These are phyloP conservation scores for Colletotrichum eremochloae DNA, from an alignment of 2,329 filamentous ascomycete species.

Conservation along the genomic window DNA sequence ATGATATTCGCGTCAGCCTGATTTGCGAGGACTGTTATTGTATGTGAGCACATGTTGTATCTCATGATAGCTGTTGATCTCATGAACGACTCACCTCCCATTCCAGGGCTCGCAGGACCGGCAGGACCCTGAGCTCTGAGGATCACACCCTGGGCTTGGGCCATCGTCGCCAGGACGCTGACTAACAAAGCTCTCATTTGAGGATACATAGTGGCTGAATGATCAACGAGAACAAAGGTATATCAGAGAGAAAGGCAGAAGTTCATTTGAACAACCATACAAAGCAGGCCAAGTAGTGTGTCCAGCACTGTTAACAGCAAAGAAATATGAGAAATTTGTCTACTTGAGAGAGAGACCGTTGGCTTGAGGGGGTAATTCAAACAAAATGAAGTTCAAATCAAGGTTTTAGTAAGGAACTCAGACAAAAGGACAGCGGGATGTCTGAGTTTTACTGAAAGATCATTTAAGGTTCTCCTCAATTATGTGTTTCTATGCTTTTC, in stretches of 20 bases:
- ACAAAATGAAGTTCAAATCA: constrained; percentile 23
- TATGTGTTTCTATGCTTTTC: background rate
- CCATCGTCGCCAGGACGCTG: constrained; percentile 52
- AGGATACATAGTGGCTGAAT: constrained; percentile 52
- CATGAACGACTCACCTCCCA: constrained; percentile 54
- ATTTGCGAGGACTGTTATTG: constrained; percentile 72
- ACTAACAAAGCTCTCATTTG: constrained; percentile 51
- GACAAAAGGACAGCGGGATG: constrained; percentile 26
- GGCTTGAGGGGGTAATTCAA: constrained; percentile 4
- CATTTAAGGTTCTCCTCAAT: constrained; percentile 10
- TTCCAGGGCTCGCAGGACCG: constrained; percentile 62
- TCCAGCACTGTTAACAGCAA: constrained; percentile 36
- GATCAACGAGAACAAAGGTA: constrained; percentile 44
- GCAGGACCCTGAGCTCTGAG: constrained; percentile 59
- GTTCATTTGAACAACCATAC: constrained; percentile 35
- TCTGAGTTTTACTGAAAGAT: constrained; percentile 22
- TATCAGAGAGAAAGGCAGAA: constrained; percentile 39
- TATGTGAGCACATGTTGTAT: constrained; percentile 58
- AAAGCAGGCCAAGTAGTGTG: constrained; percentile 11
- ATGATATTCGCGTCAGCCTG: constrained; percentile 76
- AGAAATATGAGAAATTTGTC: constrained; percentile 19
- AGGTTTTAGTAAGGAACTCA: constrained; percentile 27
- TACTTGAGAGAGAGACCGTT: constrained; percentile 7
- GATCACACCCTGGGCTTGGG: constrained; percentile 62
- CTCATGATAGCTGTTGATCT: constrained; percentile 57